Base-by-base conservation (phyloP, 2,329 filamentous ascomycete genomes). In the Stromatinia cepivora region DNA sequence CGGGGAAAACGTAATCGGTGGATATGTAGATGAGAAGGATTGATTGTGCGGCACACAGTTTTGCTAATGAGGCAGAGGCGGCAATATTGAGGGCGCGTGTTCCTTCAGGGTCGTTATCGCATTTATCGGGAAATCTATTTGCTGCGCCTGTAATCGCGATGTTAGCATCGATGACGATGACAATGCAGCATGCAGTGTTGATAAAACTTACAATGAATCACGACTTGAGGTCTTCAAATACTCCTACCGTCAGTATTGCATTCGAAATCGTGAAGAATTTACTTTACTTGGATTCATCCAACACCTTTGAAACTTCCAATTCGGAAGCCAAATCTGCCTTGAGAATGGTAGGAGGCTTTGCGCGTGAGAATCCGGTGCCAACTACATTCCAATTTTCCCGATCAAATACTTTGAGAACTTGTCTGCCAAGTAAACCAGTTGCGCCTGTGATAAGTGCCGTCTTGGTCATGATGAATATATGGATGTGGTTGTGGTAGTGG, bases 111-210 rank as follows among this genome's bases (percentile, higher is more conserved):
- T 97, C 88, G 73, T 87, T 86, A 75, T 93, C 90, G 77, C 93
- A 94, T 78, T 91, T 90, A 80, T 97, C 93, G 2, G 94, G 93
- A 76, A 90, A 96, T 71, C 92, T 88, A 79, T 97, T 94, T 58
- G 93, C 93, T 53, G 93, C 94, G 78, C 91, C 91, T 94, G 67
- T 20, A 63, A 68, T 39, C 10, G 57, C 15, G 39, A n/a, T 62
- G 57, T 68, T 53, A 68, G 46, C 8, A 28, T 22, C 46, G 58
- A 28, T 46, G 39, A 54, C 4, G 25, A 28, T 20, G 20, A 42
- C 50, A 8, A 63, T n/a, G 28, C 48, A 54, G 39, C 4, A 20
- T 7, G 13, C 6, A 22, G 17, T 17, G 34, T 22, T 25, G 25
- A 53, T 69, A 13, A 13, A 59, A 58, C 88, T 79, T 80, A 93